Percentiles rank a stretch among this genome's conserved stretches.
Conservation (phyloP, 331 rosid genomes). For the Saraca asoca region DNA sequence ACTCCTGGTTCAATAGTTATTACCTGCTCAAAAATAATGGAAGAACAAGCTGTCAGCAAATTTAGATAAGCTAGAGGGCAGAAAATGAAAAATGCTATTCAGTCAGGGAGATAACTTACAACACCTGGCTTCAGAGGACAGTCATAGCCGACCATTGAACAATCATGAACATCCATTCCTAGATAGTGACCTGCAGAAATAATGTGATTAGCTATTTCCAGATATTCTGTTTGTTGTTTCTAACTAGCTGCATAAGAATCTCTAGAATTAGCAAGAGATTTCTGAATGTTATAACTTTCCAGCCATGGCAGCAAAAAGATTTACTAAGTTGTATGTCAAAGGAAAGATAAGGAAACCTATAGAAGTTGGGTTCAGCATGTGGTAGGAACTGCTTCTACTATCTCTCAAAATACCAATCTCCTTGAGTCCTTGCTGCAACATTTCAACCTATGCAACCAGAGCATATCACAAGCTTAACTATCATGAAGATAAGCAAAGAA, state of each 20-base stretch:
- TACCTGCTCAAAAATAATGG: slow-evolving; percentile 55
- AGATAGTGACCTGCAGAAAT: slow-evolving; percentile 78
- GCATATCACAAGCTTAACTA: slow-evolving; percentile 24
- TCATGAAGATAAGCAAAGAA: slow-evolving; percentile 18
- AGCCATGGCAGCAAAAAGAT: slow-evolving; percentile 20
- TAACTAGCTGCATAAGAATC: slow-evolving; percentile 28
- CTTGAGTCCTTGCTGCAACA: slow-evolving; percentile 76
- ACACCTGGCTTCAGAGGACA: slow-evolving; percentile 81
- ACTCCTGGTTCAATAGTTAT: slow-evolving; percentile 95
- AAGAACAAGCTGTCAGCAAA: slow-evolving; percentile 17
- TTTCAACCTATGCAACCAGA: slow-evolving; percentile 60
- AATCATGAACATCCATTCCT: slow-evolving; percentile 95
- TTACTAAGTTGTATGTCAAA: slow-evolving; percentile 21
- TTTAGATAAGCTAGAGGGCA: not conserved
- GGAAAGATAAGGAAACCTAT: slow-evolving; percentile 55
- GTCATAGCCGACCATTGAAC: slow-evolving; percentile 63
- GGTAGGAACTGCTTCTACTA: slow-evolving; percentile 53
- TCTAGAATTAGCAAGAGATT: not conserved
- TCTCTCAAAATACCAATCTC: slow-evolving; percentile 74
- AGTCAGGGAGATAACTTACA: slow-evolving; percentile 66
- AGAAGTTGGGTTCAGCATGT: slow-evolving; percentile 88
- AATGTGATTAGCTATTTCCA: slow-evolving; percentile 10
- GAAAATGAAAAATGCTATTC: slow-evolving; percentile 1
- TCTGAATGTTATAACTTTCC: slow-evolving; percentile 9
- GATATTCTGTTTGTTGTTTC: slow-evolving; percentile 4